phyloP scores from a whole-genome alignment of 2,329 filamentous ascomycete species.

The Neonectria magnoliae region DNA sequence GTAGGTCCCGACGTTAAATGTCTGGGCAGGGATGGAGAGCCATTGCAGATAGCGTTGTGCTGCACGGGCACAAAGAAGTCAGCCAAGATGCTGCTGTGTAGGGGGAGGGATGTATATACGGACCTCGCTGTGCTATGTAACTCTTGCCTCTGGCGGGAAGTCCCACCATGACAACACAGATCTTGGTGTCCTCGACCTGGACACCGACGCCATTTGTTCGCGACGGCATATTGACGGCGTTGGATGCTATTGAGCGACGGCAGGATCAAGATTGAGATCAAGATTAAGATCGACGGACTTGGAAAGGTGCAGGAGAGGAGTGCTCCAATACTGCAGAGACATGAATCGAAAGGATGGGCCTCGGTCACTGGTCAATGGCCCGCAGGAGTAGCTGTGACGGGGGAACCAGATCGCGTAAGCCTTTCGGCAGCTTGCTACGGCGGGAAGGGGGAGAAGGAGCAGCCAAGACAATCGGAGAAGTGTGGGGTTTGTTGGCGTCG shows the following conservation, averaged over 20 bases:
- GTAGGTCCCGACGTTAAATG: slow-evolving; percentile 98
- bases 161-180: slow-evolving; percentile 99
- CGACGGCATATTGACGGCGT: slow-evolving; percentile 53
- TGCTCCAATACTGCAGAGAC: slow-evolving; percentile 43
- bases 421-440: slow-evolving; percentile 25
- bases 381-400: slow-evolving; percentile 15
- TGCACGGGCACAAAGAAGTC: slow-evolving; percentile 48
- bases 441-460: slow-evolving; percentile 29
- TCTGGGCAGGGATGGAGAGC: slow-evolving; percentile 92
- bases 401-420: slow-evolving; percentile 26
- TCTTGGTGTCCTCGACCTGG: slow-evolving; percentile 93
- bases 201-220: slow-evolving; percentile 74
- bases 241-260: slow-evolving; percentile 29
- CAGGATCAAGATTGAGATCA: slow-evolving; percentile 25
- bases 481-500: slow-evolving; percentile 16
- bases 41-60: slow-evolving; percentile 94
- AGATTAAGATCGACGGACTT: slow-evolving; percentile 15
- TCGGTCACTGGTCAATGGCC: slow-evolving; percentile 29
- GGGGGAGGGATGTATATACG: too few relatives aligned
- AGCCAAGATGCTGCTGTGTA: slow-evolving; percentile 13
- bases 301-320: slow-evolving; percentile 25
- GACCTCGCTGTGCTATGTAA: slow-evolving; percentile 96
- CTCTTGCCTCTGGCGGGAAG: slow-evolving; percentile 96
- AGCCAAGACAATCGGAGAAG: slow-evolving; percentile 7
- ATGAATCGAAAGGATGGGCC: slow-evolving; percentile 31